Conservation (phyloP, 1,139 yeast species). For the Geotrichum candidum region DNA sequence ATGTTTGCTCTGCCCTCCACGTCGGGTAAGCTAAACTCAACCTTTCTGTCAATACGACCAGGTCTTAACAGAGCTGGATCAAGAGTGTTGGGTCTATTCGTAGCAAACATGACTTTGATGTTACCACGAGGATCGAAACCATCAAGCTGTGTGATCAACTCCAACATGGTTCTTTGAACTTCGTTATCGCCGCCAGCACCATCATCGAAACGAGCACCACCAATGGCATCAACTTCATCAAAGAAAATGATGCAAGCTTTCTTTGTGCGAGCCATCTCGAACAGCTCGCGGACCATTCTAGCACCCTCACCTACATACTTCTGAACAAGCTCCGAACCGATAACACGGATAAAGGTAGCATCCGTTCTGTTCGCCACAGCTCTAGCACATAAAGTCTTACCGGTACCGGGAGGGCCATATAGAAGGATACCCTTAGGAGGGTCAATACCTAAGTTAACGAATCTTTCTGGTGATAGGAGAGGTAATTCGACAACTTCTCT, state of each 20-base stretch:
- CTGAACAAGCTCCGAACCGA: constrained; percentile 96
- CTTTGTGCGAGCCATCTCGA: constrained; percentile 97
- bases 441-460: constrained; percentile 92
- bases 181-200: constrained; percentile 99
- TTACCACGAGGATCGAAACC: constrained; percentile 98
- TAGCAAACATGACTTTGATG: constrained; percentile 98
- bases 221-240: constrained; percentile 97
- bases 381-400: constrained; percentile 94
- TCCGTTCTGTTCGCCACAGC: constrained; percentile 99
- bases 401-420: constrained; percentile 98
- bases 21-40: constrained; percentile 92
- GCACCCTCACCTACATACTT: constrained; percentile 99
- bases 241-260: constrained; percentile 94
- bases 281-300: constrained; percentile 95
- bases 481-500: constrained; percentile 98
- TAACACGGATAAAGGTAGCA: constrained; percentile 95
- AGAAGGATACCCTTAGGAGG: constrained; percentile 96
- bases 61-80: constrained; percentile 98
- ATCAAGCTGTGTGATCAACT: constrained; percentile 90
- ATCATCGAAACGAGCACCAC: constrained; percentile 97
- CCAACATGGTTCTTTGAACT: constrained; percentile 98
- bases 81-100: constrained; percentile 93
- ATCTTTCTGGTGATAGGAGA: constrained; percentile 87
- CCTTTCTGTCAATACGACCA: constrained; percentile 97
- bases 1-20: constrained; percentile 96